Base-by-base conservation (phyloP, 106 monocot genomes). In the Posidonia australis region DNA sequence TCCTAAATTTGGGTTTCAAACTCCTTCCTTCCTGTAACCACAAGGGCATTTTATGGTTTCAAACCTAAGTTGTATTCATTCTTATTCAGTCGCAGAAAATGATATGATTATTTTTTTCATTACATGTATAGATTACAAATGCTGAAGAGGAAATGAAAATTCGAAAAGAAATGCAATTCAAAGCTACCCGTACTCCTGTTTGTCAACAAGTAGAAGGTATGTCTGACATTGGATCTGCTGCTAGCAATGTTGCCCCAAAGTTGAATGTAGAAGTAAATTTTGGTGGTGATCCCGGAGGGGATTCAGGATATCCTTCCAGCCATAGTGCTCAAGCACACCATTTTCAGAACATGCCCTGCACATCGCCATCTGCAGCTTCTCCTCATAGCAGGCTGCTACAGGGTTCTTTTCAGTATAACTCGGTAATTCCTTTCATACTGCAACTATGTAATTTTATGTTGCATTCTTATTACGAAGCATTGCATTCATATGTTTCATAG, bases 71-170 rank as follows among this genome's bases (percentile, higher is more conserved):
- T 42, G 62, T 44, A n/a, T n/a, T n/a, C 10, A 3, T 44, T 21
- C 18, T 45, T 14, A 24, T 62, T 42, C 10, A 20, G 13, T 44
- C 16, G 30, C 13, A 44, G 17, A 2, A 43, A 62, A 36, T 62
- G 44, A 42, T 22, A 41, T 23, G 20, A 17, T 48, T 48, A 46
- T 60, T 21, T 60, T 3, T 60, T 55, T n/a, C 5, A 31, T 31
- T 19, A 61, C 9, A 26, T 62, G 22, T 29, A 58, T 69, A 92
- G 92, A 85, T 92, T 69, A 74, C 88, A 66, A 82, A 92, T 72
- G 85, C 85, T 13, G 92, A 92, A 77, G 92, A 92, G 57, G 88
- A 92, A 76, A 74, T 92, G 46, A 85, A 88, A 71, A 75, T 75
- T 43, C 67, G 80, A 41, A 51, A 4, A 13, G 77, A 54, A 58